phyloP scores from a whole-genome alignment of 441 rosid genomes.

The Croton setiger region DNA sequence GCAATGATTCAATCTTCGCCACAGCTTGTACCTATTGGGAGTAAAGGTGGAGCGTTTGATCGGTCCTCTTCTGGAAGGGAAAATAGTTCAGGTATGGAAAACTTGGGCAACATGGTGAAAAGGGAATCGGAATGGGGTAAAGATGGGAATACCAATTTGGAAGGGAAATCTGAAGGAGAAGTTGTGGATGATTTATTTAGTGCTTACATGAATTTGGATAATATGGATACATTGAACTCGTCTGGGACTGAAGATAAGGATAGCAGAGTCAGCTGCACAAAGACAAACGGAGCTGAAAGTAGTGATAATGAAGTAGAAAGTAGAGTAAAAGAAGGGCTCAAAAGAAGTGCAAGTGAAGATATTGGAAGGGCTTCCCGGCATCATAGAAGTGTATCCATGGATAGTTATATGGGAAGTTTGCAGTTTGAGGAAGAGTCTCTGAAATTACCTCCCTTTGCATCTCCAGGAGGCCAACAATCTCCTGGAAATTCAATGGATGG shows the following conservation, averaged over 20 bases:
- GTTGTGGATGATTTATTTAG: slow-evolving; percentile 81
- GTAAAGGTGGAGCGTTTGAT: slow-evolving; percentile 34
- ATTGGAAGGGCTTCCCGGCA: slow-evolving; percentile 62
- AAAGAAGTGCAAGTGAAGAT: slow-evolving; percentile 72
- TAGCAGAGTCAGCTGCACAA: slow-evolving; percentile 76
- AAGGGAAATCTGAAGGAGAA: slow-evolving; percentile 69
- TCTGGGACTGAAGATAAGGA: slow-evolving; percentile 74
- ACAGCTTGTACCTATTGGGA: slow-evolving; percentile 45
- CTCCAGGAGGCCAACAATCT: slow-evolving; percentile 49
- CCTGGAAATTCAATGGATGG: slow-evolving; percentile 61
- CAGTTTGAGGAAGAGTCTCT: slow-evolving; percentile 64
- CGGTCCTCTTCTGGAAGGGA: slow-evolving; percentile 47
- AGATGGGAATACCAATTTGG: slow-evolving; percentile 33
- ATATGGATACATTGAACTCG: slow-evolving; percentile 70
- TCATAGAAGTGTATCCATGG: slow-evolving; percentile 85
- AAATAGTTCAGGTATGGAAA: slow-evolving; percentile 35
- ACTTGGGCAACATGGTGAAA: slow-evolving; percentile 57
- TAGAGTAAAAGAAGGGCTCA: slow-evolving; percentile 57
- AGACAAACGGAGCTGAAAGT: slow-evolving; percentile 69
- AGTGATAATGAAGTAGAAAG: slow-evolving; percentile 92
- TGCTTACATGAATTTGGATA: slow-evolving; percentile 85
- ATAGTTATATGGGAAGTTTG: slow-evolving; percentile 79
- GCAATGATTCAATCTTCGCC: slow-evolving; percentile 9
- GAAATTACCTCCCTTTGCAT: slow-evolving; percentile 64
- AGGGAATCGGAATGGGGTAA: slow-evolving; percentile 50